Evolutionary conservation across 2,329 filamentous ascomycete species (phyloP), one percentile per base, ranked within the genome.

Genomic region (Cladorrhinum sp.): DNA sequence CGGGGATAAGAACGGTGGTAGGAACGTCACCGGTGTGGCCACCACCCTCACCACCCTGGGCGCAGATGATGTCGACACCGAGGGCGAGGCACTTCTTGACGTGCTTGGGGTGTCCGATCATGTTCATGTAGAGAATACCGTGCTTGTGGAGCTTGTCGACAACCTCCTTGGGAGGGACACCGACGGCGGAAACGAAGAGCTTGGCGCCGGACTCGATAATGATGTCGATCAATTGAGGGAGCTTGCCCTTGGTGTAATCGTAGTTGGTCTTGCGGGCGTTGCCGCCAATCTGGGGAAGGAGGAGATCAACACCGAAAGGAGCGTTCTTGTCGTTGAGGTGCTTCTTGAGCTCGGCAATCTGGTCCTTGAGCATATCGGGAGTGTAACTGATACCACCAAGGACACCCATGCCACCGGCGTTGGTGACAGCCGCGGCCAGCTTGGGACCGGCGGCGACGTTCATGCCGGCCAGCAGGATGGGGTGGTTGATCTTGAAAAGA

Each of bases 101-200:
- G 80, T 99, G 95, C 87, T 99, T 99, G 73, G 95, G 93, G 84
- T 99, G 95, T 68, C 95, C 95, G 75, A 99, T 93, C 95, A 99
- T 99, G 88, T 99, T 99, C 95, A 98, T 98, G 84, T 96, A 96
- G 68, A 96, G 84, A 68, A 99, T 85, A 68, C 93, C 93, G 71
- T 86, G 80, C 73, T 86, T 85, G 85, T 99, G 95, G 51, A 99
- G 87, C 74, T 85, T 89, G 67, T 98, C 92, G 71, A 99, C 92
- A 61, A 97, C 88, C 68, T 84, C 80, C 78, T 91, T 91, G 67
- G 95, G 92, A 49, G 95, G 93, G 24, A 98, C 90, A 71, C 95
- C 95, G 74, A 99, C 92, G 71, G 95, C 95, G 56, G 91, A 97
- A 70, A 99, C 95, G 80, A 99, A 99, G 62, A 99, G 86, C 77